A percentile compares a stretch with the other conserved stretches of the same genome.
phyloP scores from a whole-genome alignment of 31 red algal genomes.

The Endocladia muricata region DNA sequence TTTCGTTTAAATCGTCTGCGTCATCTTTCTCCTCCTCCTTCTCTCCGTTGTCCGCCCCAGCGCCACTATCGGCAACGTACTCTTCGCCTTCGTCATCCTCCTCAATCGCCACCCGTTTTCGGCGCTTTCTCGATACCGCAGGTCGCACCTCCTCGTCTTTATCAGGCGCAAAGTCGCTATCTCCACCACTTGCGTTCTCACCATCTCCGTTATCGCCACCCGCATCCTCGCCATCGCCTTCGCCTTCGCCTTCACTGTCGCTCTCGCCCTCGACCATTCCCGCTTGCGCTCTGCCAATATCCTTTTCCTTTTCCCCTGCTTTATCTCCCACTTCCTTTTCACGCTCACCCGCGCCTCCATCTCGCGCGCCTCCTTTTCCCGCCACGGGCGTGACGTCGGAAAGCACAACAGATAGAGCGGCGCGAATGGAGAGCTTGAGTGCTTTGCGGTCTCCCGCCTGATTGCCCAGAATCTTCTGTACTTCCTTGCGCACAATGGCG shows the following conservation, averaged over 20 bases:
- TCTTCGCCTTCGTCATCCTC: conserved; percentile 8
- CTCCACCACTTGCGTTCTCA: conserved; percentile 4
- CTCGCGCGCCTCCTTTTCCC: not conserved
- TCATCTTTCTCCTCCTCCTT: not conserved
- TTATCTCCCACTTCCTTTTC: not conserved
- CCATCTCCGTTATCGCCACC: not conserved
- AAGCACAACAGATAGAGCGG: not conserved
- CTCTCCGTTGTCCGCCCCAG: not conserved
- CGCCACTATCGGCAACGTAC: not conserved
- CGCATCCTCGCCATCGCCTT: not conserved
- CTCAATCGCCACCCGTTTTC: not conserved
- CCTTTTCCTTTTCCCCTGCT: not conserved
- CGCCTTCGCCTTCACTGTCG: not conserved
- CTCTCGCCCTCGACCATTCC: not conserved
- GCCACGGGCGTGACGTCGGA: not conserved
- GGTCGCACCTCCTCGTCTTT: not conserved
- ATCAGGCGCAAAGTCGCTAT: not conserved
- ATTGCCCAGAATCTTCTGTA: not conserved
- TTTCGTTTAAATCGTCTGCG: not conserved
- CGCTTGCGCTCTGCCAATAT: not conserved
- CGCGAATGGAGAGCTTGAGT: not conserved
- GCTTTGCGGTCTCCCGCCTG: conserved; percentile 4
- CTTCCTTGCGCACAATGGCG: not conserved
- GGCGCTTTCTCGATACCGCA: not conserved
- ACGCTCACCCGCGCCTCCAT: not conserved